These are phyloP conservation scores for Pelargonium fulgidum DNA, from an alignment of 441 rosid species.

Conservation along the genomic window DNA sequence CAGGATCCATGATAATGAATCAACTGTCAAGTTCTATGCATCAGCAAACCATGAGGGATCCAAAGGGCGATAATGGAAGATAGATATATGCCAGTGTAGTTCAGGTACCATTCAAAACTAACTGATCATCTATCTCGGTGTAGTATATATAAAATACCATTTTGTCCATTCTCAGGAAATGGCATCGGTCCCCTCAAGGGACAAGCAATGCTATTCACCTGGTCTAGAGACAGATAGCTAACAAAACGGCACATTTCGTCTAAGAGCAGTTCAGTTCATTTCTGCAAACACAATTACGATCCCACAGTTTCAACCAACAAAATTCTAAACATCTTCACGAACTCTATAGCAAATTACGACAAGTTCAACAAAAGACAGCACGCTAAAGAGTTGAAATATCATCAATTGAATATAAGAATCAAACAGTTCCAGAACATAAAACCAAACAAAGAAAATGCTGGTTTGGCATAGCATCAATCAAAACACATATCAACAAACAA, in stretches of 20 bases:
- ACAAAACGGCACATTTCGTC: no score
- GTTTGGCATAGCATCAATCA: conserved; percentile 15
- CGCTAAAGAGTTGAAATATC: neutral
- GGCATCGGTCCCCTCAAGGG: no score
- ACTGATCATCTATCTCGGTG: neutral
- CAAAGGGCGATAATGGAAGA: neutral
- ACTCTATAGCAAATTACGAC: neutral
- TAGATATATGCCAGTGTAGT: neutral
- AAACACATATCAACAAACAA: neutral
- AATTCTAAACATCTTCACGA: neutral
- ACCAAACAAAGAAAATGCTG: conserved; percentile 3
- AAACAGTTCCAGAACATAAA: conserved; percentile 9
- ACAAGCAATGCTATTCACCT: no score
- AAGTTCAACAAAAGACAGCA: conserved; percentile 8
- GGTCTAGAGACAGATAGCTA: no score
- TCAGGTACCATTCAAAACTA: neutral
- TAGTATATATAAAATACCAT: no score
- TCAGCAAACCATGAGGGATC: conserved; percentile 8
- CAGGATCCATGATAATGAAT: conserved; percentile 11
- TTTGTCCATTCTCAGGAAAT: no score
- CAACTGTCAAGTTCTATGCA: neutral
- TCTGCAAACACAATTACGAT: no score
- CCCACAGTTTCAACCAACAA: no score
- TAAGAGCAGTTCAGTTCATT: no score
- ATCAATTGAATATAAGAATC: neutral